Conservation (phyloP, 2,329 filamentous ascomycete species). For the Leptographium galeiforme region DNA sequence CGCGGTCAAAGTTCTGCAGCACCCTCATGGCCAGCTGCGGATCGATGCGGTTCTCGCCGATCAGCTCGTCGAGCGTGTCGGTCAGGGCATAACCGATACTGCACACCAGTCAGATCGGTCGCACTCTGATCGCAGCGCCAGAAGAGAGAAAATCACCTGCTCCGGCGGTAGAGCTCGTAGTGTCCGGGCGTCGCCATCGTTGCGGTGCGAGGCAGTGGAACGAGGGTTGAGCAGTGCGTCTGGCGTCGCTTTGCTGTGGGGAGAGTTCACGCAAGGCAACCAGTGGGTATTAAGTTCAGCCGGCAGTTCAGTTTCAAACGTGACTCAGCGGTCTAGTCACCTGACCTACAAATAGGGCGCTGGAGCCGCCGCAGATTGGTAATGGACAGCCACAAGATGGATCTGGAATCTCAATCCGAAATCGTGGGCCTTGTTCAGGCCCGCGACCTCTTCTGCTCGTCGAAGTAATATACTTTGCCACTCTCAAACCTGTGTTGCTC, state of each 20-base stretch:
- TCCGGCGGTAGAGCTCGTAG: constrained; percentile 96
- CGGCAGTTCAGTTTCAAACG: too few species aligned
- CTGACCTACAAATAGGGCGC: too few species aligned
- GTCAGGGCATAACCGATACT: constrained; percentile 90
- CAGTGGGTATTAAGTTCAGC: too few species aligned
- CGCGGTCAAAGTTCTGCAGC: constrained; percentile 85
- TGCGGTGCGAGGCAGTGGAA: background rate
- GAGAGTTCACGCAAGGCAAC: background rate
- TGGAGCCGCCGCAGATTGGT: too few species aligned
- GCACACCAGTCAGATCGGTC: background rate
- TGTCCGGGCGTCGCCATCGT: constrained; percentile 34
- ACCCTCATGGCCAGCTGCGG: constrained; percentile 99
- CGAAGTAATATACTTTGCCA: too few species aligned
- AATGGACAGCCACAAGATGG: too few species aligned
- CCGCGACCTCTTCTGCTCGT: too few species aligned
- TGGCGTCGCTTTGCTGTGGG: too few species aligned
- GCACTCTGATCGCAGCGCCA: background rate
- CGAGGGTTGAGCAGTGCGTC: background rate
- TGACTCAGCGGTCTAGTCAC: too few species aligned
- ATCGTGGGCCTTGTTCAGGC: too few species aligned
- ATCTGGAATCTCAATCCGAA: too few species aligned
- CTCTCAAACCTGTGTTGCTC: too few species aligned
- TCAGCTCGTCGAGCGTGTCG: constrained; percentile 93
- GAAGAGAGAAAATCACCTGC: constrained; percentile 58
- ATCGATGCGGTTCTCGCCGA: constrained; percentile 88